phyloP scores from a whole-genome alignment of 192 early-diverging fungal genomes.

The Chytriomyces sp. region DNA sequence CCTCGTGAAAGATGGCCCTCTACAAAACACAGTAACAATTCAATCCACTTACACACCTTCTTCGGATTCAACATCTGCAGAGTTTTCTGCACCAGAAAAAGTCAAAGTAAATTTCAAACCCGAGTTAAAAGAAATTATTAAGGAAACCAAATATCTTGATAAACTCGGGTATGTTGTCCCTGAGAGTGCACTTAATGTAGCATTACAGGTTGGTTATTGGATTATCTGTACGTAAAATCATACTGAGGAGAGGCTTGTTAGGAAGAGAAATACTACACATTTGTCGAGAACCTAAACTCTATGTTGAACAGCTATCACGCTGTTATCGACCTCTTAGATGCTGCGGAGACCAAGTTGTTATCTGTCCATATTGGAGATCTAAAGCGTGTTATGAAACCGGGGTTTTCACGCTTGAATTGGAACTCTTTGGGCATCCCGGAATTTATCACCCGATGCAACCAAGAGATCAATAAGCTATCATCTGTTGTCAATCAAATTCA shows the following conservation, averaged over 20 bases:
- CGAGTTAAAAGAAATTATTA: constrained; percentile 62
- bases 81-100: constrained; percentile 35
- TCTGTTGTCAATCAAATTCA: constrained; percentile 63
- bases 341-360: constrained; percentile 56
- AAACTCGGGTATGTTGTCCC: constrained; percentile 60
- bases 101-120: constrained; percentile 58
- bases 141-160: constrained; percentile 68
- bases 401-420: constrained; percentile 65
- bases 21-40: neutral
- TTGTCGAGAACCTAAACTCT: constrained; percentile 56
- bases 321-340: constrained; percentile 55
- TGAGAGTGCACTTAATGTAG: constrained; percentile 63
- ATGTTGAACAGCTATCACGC: constrained; percentile 55
- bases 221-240: neutral
- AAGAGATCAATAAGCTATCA: constrained; percentile 66
- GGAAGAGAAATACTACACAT: constrained; percentile 65
- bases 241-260: constrained; percentile 19
- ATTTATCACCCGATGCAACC: constrained; percentile 60
- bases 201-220: constrained; percentile 48
- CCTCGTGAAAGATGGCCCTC: constrained; percentile 39
- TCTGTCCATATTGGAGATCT: constrained; percentile 56
- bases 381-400: constrained; percentile 64
- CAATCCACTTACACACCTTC: neutral
- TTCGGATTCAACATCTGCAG: neutral
- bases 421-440: constrained; percentile 66